Evolutionary conservation across 306 rosid species (phyloP), one percentile per base, ranked within the genome.

Genomic region (Vicia villosa): DNA sequence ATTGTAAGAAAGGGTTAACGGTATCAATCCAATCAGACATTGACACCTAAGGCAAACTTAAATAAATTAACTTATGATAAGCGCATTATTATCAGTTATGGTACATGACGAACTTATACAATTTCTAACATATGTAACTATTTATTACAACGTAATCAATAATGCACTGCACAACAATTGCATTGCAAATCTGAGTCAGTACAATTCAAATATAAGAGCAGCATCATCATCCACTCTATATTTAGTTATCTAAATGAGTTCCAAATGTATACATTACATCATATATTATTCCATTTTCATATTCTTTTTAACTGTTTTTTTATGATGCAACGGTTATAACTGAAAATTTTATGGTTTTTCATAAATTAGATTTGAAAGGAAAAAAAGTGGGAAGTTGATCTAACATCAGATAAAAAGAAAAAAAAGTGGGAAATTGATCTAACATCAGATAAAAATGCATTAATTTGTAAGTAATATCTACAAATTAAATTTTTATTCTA

Each of bases 21-120:
- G 67, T 58, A 66, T 41, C 51, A 2, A 40, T 64, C 74, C 74
- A 78, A 69, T 74, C 68, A 51, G 54, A 68, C 45, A 50, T 6
- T 2, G 63, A 74, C 80, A 63, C 75, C 11, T 19, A 45, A n/a
- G n/a, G 9, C 61, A 30, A 73, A 19, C 54, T 51, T 45, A 10
- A 4, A 54, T 55, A 78, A 56, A 13, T 16, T 57, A 64, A 57
- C 0, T 12, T 54, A 28, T 63, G 14, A 14, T 11, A 2, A n/a
- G 15, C 46, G 17, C 50, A 43, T 51, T 10, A 40, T 40, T 9
- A 50, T 78, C 63, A 28, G 21, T 26, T 73, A 77, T 37, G 20
- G 9, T 24, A 22, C 49, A 57, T 41, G 59, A 36, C 51, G 47
- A 22, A 41, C 37, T 16, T 63, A 22, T 22, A 22, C 26, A 22